Conservation (phyloP, 2,329 filamentous ascomycete genomes). For the Cladophialophora psammophila region DNA sequence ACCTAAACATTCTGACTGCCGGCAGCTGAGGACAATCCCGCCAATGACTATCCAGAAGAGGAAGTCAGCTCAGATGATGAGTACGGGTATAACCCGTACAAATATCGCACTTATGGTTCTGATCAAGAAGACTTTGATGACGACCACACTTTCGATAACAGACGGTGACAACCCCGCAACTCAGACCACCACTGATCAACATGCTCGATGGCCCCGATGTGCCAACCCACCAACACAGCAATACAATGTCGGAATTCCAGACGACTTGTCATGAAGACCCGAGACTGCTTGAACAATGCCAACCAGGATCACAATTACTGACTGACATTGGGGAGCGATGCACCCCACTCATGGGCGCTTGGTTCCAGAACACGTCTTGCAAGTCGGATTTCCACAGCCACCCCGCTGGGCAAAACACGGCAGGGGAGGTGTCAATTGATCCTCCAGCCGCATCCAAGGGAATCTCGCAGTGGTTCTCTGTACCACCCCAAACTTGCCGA, state of each 20-base stretch:
- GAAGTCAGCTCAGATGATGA: slow-evolving; percentile 58
- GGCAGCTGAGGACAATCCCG: slow-evolving; percentile 58
- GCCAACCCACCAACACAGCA: not conserved
- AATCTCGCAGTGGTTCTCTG: slow-evolving; percentile 50
- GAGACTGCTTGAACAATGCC: not conserved
- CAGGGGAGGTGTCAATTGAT: slow-evolving; percentile 6
- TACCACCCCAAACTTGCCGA: slow-evolving; percentile 51
- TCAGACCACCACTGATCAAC: not conserved
- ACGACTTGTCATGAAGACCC: not conserved
- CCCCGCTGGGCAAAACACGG: slow-evolving; percentile 12
- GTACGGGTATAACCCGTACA: slow-evolving; percentile 52
- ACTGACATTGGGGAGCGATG: not conserved
- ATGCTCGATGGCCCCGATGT: not conserved
- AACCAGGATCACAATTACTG: not conserved
- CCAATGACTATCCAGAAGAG: slow-evolving; percentile 61
- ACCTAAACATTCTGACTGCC: slow-evolving; percentile 17
- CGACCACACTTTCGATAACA: slow-evolving; percentile 31
- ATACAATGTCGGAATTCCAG: not conserved
- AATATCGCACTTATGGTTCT: slow-evolving; percentile 48
- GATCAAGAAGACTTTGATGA: slow-evolving; percentile 56
- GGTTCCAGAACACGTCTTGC: not conserved
- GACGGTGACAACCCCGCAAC: not conserved
- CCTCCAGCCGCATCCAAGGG: slow-evolving; percentile 25
- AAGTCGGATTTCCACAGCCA: slow-evolving; percentile 1
- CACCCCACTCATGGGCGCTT: not conserved